A percentile compares a stretch with the other conserved stretches of the same genome.
Evolutionary conservation across 2,329 filamentous ascomycete genomes (phyloP).

Genomic region (Seiridium unicorne): DNA sequence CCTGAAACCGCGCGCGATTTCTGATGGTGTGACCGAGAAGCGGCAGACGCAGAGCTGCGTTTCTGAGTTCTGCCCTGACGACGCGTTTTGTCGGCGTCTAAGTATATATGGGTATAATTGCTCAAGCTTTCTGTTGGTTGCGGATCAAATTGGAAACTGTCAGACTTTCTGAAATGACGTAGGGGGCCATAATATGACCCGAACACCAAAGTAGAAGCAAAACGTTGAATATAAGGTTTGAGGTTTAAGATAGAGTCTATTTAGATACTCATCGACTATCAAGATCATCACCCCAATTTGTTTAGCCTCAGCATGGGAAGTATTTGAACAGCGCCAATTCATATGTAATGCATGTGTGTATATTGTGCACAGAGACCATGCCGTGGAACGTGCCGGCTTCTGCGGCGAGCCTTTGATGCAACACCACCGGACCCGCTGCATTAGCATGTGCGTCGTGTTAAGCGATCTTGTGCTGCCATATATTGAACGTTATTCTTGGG

Average conservation of each 20-base stretch:
- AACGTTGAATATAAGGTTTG: background rate
- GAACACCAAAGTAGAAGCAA: background rate
- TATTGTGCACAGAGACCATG: no score
- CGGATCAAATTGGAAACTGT: slow-evolving; percentile 7
- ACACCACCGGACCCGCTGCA: no score
- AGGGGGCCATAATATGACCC: background rate
- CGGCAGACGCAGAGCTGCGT: slow-evolving; percentile 17
- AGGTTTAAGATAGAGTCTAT: background rate
- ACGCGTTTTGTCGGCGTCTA: slow-evolving; percentile 14
- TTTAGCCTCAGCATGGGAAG: background rate
- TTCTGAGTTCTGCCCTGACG: slow-evolving; percentile 18
- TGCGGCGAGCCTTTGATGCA: no score
- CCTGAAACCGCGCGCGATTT: slow-evolving; percentile 11
- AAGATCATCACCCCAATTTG: no score
- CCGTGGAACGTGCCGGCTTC: no score
- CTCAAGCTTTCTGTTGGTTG: background rate
- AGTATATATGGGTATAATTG: slow-evolving; percentile 15
- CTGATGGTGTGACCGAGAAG: slow-evolving; percentile 7
- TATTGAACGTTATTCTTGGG: no score
- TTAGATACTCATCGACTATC: background rate
- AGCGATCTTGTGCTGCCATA: no score
- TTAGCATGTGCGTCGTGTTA: no score
- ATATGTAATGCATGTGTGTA: background rate
- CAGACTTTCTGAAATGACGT: background rate
- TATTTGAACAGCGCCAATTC: background rate